phyloP scores from a whole-genome alignment of 208 protist genomes.

The Leishmania major region DNA sequence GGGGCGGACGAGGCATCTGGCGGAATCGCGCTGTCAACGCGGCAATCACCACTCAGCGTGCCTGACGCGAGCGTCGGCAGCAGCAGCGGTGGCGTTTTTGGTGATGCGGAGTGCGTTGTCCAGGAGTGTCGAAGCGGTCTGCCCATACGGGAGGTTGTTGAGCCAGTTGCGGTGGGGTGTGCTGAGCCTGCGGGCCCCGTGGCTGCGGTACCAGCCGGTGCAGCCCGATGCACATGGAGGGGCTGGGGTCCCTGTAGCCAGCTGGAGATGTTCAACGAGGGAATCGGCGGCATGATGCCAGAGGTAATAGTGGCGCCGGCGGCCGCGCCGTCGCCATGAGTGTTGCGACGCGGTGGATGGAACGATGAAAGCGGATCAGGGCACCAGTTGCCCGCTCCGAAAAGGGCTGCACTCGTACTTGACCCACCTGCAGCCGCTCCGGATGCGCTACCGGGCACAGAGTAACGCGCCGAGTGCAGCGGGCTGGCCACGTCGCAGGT shows the following conservation, averaged over 20 bases:
- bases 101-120: neutral
- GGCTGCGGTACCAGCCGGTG: neutral
- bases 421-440: neutral
- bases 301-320: neutral
- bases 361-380: constrained; percentile 16
- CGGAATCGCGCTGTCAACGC: neutral
- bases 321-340: neutral
- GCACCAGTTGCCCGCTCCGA: constrained; percentile 4
- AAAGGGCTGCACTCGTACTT: neutral
- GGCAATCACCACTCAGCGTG: neutral
- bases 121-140: neutral
- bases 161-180: neutral
- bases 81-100: neutral
- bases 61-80: constrained; percentile 13
- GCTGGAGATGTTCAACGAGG: constrained; percentile 16
- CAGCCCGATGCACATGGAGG: constrained; percentile 24
- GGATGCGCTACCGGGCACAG: neutral
- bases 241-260: constrained; percentile 35
- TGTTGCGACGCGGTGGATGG: constrained; percentile 2
- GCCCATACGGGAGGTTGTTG: constrained; percentile 9
- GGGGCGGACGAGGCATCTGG: neutral
- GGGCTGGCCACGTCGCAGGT: constrained; percentile 12
- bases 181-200: neutral
- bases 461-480: constrained; percentile 18
- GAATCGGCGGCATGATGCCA: neutral